A percentile compares a stretch with the other conserved stretches of the same genome.
phyloP scores from a whole-genome alignment of 306 rosid species.

The Pterocarpus macrocarpus region DNA sequence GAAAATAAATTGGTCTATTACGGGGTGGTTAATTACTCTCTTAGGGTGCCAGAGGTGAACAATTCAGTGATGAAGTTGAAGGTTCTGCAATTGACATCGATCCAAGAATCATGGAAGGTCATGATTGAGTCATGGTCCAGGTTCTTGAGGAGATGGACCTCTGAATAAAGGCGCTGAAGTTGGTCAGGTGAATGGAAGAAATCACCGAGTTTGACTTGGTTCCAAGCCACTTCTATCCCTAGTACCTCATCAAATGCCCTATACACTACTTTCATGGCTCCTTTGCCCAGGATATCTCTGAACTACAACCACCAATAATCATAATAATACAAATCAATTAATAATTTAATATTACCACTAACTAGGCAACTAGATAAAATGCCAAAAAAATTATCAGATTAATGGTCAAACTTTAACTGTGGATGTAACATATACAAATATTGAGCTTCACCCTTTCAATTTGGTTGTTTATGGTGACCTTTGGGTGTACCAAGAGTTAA shows the following conservation, averaged over 20 bases:
- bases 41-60: slow-evolving; percentile 94
- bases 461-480: slow-evolving; percentile 28
- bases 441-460: slow-evolving; percentile 1
- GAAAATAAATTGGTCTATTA: too few relatives aligned
- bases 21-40: slow-evolving; percentile 69
- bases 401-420: slow-evolving; percentile 31
- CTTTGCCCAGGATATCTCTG: slow-evolving; percentile 84
- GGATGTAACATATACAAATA: background rate
- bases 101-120: slow-evolving; percentile 74
- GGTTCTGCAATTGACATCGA: slow-evolving; percentile 64
- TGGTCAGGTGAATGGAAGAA: slow-evolving; percentile 76
- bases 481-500: slow-evolving; percentile 42
- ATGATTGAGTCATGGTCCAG: slow-evolving; percentile 80
- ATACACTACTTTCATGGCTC: slow-evolving; percentile 89
- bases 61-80: slow-evolving; percentile 96
- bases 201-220: slow-evolving; percentile 77
- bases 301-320: slow-evolving; percentile 59
- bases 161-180: slow-evolving; percentile 80
- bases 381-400: background rate
- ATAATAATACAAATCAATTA: slow-evolving; percentile 9
- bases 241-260: slow-evolving; percentile 80
- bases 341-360: background rate
- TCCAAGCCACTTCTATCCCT: slow-evolving; percentile 97
- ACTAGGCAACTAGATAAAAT: slow-evolving; percentile 22
- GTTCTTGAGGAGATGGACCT: slow-evolving; percentile 89